Conservation (phyloP, 495 filamentous ascomycete species). For the Apodospora peruviana region DNA sequence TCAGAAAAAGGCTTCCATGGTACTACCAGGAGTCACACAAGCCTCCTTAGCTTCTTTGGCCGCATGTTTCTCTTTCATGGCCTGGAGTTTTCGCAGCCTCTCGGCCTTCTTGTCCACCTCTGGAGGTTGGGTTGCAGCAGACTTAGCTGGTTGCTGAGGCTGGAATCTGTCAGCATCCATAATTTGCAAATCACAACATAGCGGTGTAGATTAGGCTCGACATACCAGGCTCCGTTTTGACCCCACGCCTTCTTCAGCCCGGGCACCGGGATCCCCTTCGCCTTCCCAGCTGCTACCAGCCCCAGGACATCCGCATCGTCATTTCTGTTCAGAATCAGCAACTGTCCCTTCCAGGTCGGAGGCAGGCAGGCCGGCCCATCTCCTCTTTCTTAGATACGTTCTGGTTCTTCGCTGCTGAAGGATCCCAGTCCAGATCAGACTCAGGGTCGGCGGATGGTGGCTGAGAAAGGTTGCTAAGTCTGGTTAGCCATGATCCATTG, state of each 20-base stretch:
- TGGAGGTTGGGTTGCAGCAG: slow-evolving; percentile 49
- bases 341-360: no score
- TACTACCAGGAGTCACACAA: slow-evolving; percentile 56
- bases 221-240: slow-evolving; percentile 48
- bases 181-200: not conserved
- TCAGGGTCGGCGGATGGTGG: slow-evolving; percentile 14
- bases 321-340: no score
- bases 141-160: slow-evolving; percentile 36
- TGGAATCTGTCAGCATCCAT: slow-evolving; percentile 12
- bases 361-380: slow-evolving; percentile 81
- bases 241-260: no score
- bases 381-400: slow-evolving; percentile 57
- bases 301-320: no score
- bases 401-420: slow-evolving; percentile 56
- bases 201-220: not conserved
- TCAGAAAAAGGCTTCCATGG: slow-evolving; percentile 65
- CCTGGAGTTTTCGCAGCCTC: slow-evolving; percentile 74
- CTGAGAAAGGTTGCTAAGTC: not conserved
- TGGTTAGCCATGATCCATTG: slow-evolving; percentile 8
- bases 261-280: no score
- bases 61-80: slow-evolving; percentile 90
- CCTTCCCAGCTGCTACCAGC: no score
- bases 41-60: slow-evolving; percentile 73
- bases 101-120: slow-evolving; percentile 84
- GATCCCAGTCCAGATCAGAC: slow-evolving; percentile 35